A percentile compares a stretch with the other conserved stretches of the same genome.
Conservation (phyloP, 2,329 filamentous ascomycete species). For the Aspergillus melleus region DNA sequence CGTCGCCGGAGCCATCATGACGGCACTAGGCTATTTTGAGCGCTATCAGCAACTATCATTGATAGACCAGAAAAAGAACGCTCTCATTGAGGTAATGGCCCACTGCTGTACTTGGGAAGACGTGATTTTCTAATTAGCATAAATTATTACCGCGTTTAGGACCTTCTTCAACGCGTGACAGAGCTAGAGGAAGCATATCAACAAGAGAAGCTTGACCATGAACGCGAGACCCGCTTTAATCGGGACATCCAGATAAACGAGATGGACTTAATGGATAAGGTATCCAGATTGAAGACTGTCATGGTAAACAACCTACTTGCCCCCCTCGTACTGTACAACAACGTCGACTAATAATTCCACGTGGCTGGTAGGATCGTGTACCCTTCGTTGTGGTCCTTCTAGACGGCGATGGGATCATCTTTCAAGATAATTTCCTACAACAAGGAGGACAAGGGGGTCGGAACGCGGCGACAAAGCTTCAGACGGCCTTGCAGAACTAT, state of each 20-base stretch:
- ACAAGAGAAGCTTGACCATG: constrained; percentile 48
- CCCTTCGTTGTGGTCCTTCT: not conserved
- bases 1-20: constrained; percentile 27
- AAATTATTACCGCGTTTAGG: constrained; percentile 31
- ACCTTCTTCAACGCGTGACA: constrained; percentile 46
- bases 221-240: constrained; percentile 49
- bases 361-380: not conserved
- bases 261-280: constrained; percentile 48
- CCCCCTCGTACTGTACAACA: not conserved
- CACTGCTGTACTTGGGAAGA: not conserved
- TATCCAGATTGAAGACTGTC: constrained; percentile 45
- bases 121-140: constrained; percentile 1
- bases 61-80: constrained; percentile 49
- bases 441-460: not conserved
- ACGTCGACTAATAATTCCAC: constrained; percentile 4
- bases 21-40: constrained; percentile 37
- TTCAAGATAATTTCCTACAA: not conserved
- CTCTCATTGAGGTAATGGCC: constrained; percentile 47
- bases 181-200: constrained; percentile 46
- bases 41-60: constrained; percentile 47
- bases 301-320: constrained; percentile 37
- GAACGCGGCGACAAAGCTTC: constrained; percentile 10
- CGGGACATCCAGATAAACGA: constrained; percentile 50
- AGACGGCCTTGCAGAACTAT: constrained; percentile 41
- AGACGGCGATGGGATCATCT: not conserved